Evolutionary conservation across 2,329 filamentous ascomycete genomes (phyloP).

Genomic region (Ophiostoma novo-ulmi): DNA sequence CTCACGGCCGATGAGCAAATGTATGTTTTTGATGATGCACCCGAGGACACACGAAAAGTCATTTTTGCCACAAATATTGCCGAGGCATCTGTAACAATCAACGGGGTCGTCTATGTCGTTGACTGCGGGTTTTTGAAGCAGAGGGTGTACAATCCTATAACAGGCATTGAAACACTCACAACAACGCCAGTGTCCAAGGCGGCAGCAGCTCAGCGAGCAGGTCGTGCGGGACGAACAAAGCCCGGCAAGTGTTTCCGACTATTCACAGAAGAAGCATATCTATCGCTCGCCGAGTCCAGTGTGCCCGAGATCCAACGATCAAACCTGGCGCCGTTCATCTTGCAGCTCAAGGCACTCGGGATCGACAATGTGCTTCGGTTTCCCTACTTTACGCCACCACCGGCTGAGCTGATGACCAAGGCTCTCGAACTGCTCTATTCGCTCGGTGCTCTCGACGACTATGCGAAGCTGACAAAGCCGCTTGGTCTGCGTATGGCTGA

Average conservation of each 20-base stretch:
- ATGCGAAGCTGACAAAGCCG: constrained; percentile 83
- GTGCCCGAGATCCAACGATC: constrained; percentile 88
- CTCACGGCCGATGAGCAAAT: constrained; percentile 88
- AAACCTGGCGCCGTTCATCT: constrained; percentile 78
- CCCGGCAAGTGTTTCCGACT: constrained; percentile 92
- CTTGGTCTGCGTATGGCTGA: constrained; percentile 91
- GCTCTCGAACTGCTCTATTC: constrained; percentile 85
- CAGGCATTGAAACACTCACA: constrained; percentile 82
- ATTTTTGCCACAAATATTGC: constrained; percentile 94
- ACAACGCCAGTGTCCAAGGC: constrained; percentile 81
- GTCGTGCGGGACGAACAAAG: constrained; percentile 80
- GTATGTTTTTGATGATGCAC: constrained; percentile 83
- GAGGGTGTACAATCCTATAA: constrained; percentile 74
- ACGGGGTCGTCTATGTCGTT: constrained; percentile 84
- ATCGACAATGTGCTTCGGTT: constrained; percentile 93
- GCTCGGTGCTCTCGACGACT: constrained; percentile 78
- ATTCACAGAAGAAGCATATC: constrained; percentile 73
- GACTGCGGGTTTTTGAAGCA: constrained; percentile 91
- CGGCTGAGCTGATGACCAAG: constrained; percentile 75
- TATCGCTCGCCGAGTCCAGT: constrained; percentile 61
- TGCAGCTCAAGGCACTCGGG: constrained; percentile 90
- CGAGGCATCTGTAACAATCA: constrained; percentile 91
- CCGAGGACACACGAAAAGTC: constrained; percentile 79
- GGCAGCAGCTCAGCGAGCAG: constrained; percentile 84
- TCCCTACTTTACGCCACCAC: constrained; percentile 80